Percentiles rank a stretch among this genome's conserved stretches.
These are phyloP conservation scores for Pseudogymnoascus sp. DNA, from an alignment of 2,329 filamentous ascomycete genomes.

Conservation along the genomic window DNA sequence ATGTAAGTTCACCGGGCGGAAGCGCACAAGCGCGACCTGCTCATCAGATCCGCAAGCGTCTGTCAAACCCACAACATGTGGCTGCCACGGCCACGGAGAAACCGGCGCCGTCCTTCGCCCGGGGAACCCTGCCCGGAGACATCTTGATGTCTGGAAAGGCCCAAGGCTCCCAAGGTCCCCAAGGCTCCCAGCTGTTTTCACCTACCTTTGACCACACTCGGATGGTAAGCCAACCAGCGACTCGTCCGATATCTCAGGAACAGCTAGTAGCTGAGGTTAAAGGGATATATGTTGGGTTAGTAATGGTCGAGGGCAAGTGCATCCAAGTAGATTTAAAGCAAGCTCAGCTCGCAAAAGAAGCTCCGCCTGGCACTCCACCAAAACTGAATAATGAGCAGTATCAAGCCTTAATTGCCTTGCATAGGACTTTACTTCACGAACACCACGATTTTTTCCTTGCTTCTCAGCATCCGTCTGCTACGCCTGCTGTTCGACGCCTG, in stretches of 20 bases:
- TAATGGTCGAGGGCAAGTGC: conserved; percentile 82
- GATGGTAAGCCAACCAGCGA: conserved; percentile 48
- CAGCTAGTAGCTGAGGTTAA: conserved; percentile 78
- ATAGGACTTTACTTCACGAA: conserved; percentile 73
- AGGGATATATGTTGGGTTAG: conserved; percentile 73
- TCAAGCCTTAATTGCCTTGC: conserved; percentile 75
- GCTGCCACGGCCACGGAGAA: not conserved
- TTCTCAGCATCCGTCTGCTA: conserved; percentile 76
- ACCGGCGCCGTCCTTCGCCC: not conserved
- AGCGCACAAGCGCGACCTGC: not conserved
- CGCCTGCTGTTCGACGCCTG: conserved; percentile 57
- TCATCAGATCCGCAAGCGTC: not conserved
- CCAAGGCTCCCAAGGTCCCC: too few relatives aligned
- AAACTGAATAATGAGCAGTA: conserved; percentile 64
- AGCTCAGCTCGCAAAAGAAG: conserved; percentile 45
- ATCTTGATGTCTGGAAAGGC: not conserved
- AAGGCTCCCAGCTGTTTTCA: not conserved
- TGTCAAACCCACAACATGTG: not conserved
- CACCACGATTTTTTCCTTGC: conserved; percentile 85
- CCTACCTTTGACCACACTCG: not conserved
- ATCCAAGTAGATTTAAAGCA: conserved; percentile 72
- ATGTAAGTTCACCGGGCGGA: not conserved
- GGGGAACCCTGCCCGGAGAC: not conserved
- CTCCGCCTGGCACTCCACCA: conserved; percentile 36
- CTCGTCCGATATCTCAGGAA: conserved; percentile 65